Base-by-base conservation (phyloP, 2,329 filamentous ascomycete species). In the Trichoderma atrobrunneum region DNA sequence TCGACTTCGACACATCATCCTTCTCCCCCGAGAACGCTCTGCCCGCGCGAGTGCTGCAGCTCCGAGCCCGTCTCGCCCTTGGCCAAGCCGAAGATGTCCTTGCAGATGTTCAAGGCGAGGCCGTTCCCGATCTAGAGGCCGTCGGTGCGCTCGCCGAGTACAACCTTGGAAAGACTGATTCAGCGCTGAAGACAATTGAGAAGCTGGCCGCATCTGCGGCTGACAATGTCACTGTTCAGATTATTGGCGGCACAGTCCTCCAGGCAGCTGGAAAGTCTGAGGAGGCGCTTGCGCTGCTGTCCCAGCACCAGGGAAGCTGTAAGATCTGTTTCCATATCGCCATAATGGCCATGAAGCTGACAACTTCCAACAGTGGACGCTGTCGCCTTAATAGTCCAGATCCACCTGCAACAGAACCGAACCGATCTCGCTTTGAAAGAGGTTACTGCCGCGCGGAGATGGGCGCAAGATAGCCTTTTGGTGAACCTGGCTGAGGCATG, bases 401-500 rank as follows among this genome's bases (percentile, higher is more conserved):
- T 98, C 76, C 92, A 98, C 79, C 90, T 98, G 11, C 88, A 93
- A 77, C 94, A 97, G 80, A 98, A 98, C 85, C 90, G 95, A 76
- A 92, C 92, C 78, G 95, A 98, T 81, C 89, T 98, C 63, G 96
- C 96, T 1, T 78, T 94, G 14, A 97, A 97, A 83, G 95, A 98
- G 84, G 94, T 97, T 48, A 86, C 90, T 66, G 90, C 92, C 43
- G 96, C 96, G 43, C 90, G 95, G 80, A 89, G 93, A 82, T 98
- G 95, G 93, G 96, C 95, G 8, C 95, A 99, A 83, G 96, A 98
- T 80, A 97, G 92, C 76, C 85, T 98, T 51, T 86, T 98, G 64
- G 93, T 98, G 75, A 98, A 99, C 82, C 84, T 99, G 75, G 95
- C 95, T 8, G 96, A 99, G 84, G 93, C 93, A 8, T 99, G 95